Evolutionary conservation across 2,329 filamentous ascomycete species (phyloP).

Genomic region (Byssothecium circinans): DNA sequence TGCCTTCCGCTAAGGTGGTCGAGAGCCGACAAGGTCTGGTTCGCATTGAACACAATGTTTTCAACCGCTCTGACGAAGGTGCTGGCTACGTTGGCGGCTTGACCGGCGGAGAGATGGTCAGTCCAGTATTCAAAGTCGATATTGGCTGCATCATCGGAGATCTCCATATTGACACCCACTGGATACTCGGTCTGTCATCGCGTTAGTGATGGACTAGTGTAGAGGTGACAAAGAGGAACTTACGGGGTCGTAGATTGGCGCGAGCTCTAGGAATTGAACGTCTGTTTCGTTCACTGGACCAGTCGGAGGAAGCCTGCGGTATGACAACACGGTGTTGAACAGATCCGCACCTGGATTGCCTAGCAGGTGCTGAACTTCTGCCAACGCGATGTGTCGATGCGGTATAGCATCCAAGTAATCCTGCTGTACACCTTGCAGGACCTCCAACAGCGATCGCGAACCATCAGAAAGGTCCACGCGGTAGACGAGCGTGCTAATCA

Average conservation of each 20-base stretch:
- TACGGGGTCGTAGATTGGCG: constrained; percentile 46
- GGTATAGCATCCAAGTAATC: constrained; percentile 52
- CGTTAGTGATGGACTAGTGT: neutral
- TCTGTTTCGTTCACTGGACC: constrained; percentile 21
- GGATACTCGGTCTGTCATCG: constrained; percentile 46
- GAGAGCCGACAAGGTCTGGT: constrained; percentile 37
- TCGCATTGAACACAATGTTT: constrained; percentile 42
- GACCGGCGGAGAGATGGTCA: constrained; percentile 33
- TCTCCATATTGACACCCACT: constrained; percentile 53
- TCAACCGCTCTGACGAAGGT: constrained; percentile 34
- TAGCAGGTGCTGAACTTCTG: constrained; percentile 52
- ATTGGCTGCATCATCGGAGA: constrained; percentile 41
- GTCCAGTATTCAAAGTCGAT: constrained; percentile 41
- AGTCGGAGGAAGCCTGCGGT: constrained; percentile 46
- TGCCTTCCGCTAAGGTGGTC: constrained; percentile 45
- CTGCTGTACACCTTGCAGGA: constrained; percentile 48
- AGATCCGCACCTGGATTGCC: constrained; percentile 37
- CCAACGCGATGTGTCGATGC: constrained; percentile 47
- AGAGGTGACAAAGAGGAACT: neutral
- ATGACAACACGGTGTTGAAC: constrained; percentile 55
- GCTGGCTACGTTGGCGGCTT: constrained; percentile 36
- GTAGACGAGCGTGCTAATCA: constrained; percentile 52
- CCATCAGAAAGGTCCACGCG: constrained; percentile 43
- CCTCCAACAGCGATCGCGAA: constrained; percentile 37
- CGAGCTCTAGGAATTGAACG: constrained; percentile 44